These are phyloP conservation scores for Globisporangium mamillatum DNA, from an alignment of 352 stramenopile genomes.

Conservation along the genomic window DNA sequence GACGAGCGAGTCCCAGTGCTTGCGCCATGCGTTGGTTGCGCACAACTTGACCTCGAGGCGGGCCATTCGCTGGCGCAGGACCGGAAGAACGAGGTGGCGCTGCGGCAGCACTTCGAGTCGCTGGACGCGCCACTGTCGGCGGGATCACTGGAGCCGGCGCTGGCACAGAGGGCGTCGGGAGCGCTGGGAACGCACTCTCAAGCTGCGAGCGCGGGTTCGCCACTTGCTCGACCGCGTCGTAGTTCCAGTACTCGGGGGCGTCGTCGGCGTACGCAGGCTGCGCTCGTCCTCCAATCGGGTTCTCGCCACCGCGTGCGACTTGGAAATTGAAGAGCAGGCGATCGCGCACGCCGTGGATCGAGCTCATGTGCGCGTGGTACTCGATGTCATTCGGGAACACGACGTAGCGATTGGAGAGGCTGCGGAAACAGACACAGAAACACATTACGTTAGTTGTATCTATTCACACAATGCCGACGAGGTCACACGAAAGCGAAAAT, in stretches of 20 bases:
- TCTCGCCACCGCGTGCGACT: conserved; percentile 53
- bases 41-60: conserved; percentile 47
- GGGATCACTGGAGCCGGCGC: conserved; percentile 35
- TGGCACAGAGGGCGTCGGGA: conserved; percentile 43
- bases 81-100: conserved; percentile 13
- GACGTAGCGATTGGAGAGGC: conserved; percentile 81
- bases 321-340: conserved; percentile 76
- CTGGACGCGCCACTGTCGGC: conserved; percentile 39
- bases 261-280: conserved; percentile 27
- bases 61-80: conserved; percentile 22
- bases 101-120: conserved; percentile 9
- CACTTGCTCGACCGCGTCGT: conserved; percentile 30
- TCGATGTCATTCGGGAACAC: conserved; percentile 87
- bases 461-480: conserved; percentile 6
- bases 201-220: conserved; percentile 27
- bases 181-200: conserved; percentile 65
- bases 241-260: conserved; percentile 63
- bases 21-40: conserved; percentile 70
- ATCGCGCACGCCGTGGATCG: conserved; percentile 69
- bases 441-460: neutral
- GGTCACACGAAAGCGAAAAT: conserved; percentile 9
- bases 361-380: conserved; percentile 83
- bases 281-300: conserved; percentile 40
- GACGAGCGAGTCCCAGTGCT: conserved; percentile 51
- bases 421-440: conserved; percentile 11